Evolutionary conservation across 768 basidiomycete genomes (phyloP), one percentile per base, ranked within the genome.

Genomic region (Termitomyces sp.): DNA sequence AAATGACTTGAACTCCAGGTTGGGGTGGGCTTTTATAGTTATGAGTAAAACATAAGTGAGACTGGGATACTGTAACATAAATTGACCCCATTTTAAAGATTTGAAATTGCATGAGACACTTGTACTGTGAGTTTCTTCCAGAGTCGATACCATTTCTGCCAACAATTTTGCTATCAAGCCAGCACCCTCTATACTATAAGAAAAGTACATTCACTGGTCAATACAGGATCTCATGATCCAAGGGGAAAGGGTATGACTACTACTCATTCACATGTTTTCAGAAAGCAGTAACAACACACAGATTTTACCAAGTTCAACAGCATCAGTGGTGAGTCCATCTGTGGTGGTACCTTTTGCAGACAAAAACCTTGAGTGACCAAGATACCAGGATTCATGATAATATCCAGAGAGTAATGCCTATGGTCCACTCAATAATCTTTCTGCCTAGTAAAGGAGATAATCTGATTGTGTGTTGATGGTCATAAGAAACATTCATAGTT

Each of bases 241-340:
- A 73, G 88, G 86, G 41, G 88, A 89, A 74, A n/a, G n/a, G 87
- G 88, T 87, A 58, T 58, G 79, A 67, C 41, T 87, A 57, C 58
- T 78, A 67, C 39, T 36, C 52, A 33, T 31, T 22, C 7, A 55
- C 24, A 57, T 22, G 37, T 42, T 6, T 15, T 48, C 33, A 55
- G 22, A 42, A 42, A 20, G 7, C 16, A 22, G 47, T 7, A 44
- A 18, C 27, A 15, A 3, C 6, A 8, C 37, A 6, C 33, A 83
- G 91, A 93, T 71, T 91, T 91, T 61, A 90, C 89, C 0, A 86
- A 87, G 61, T 81, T 84, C 58, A 92, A 89, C 60, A 92, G 92
- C 7, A 82, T 79, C 2, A 91, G 92, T 24, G 91, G 92, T 24
- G 89, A 91, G 71, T 88, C 86, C 27, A 91, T 93, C 55, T 93